A percentile compares a stretch with the other conserved stretches of the same genome.
Evolutionary conservation across 1,139 yeast genomes (phyloP).

Genomic region (Saccharomyces uvarum): DNA sequence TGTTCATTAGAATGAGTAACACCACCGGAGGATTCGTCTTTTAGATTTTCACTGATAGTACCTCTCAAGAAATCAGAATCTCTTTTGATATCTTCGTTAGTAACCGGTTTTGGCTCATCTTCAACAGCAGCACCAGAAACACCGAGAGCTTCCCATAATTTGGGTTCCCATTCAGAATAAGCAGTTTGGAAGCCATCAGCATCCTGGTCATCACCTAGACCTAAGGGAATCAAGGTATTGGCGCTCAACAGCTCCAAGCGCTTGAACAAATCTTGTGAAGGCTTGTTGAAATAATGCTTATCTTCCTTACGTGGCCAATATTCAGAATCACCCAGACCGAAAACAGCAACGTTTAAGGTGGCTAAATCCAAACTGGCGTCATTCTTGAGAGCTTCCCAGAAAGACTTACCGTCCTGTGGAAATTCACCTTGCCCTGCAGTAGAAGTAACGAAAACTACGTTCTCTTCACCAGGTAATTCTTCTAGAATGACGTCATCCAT

Average conservation of each 20-base stretch:
- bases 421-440: constrained; percentile 98
- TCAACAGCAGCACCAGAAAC: constrained; percentile 76
- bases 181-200: constrained; percentile 93
- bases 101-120: constrained; percentile 92
- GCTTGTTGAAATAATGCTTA: constrained; percentile 87
- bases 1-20: constrained; percentile 91
- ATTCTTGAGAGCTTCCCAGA: constrained; percentile 78
- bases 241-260: constrained; percentile 68
- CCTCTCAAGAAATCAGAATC: constrained; percentile 86
- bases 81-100: constrained; percentile 92
- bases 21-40: constrained; percentile 82
- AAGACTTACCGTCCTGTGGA: constrained; percentile 86
- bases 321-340: constrained; percentile 88
- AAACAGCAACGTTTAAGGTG: constrained; percentile 61
- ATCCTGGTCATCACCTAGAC: constrained; percentile 94
- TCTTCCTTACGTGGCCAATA: constrained; percentile 98
- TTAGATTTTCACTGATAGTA: constrained; percentile 80
- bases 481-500: constrained; percentile 83
- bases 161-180: constrained; percentile 77
- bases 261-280: constrained; percentile 65
- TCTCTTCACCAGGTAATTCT: constrained; percentile 73
- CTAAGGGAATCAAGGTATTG: constrained; percentile 61
- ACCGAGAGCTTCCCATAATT: constrained; percentile 81
- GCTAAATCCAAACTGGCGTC: constrained; percentile 69
- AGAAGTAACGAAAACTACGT: constrained; percentile 73